Conservation (phyloP, 2,329 filamentous ascomycete genomes). For the Aspergillus sp. region DNA sequence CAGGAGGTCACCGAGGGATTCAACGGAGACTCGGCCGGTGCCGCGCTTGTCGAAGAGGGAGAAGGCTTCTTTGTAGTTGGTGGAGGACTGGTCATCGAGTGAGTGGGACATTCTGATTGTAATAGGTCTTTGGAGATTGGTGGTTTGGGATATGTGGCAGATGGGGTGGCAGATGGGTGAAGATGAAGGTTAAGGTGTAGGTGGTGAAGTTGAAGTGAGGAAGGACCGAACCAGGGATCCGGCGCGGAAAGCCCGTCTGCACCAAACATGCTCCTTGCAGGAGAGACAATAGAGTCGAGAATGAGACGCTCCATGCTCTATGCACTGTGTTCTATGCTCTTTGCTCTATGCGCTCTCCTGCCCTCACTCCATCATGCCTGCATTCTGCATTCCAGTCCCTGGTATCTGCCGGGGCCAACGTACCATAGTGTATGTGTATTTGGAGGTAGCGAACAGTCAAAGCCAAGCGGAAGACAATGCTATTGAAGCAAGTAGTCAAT, state of each 20-base stretch:
- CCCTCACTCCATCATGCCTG: neutral
- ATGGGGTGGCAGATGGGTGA: neutral
- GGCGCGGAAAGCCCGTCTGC: too few relatives aligned
- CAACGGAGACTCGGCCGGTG: conserved; percentile 79
- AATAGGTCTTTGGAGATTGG: neutral
- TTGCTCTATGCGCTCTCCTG: neutral
- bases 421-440: neutral
- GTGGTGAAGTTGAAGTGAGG: too few relatives aligned
- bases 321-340: neutral
- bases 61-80: conserved; percentile 99
- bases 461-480: too few relatives aligned
- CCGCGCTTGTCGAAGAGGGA: conserved; percentile 99
- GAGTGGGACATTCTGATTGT: conserved; percentile 19
- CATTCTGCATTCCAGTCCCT: neutral
- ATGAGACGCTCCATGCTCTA: too few relatives aligned
- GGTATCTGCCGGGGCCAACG: neutral
- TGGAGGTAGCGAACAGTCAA: too few relatives aligned
- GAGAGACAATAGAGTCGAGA: too few relatives aligned
- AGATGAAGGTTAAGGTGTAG: too few relatives aligned
- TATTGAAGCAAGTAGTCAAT: neutral
- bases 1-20: conserved; percentile 84
- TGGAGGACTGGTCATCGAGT: conserved; percentile 53
- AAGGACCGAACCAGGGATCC: too few relatives aligned
- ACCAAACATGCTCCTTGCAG: too few relatives aligned
- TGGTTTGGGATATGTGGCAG: neutral